Evolutionary conservation across 1,139 yeast species (phyloP).

Genomic region (Taiozyma onychis): DNA sequence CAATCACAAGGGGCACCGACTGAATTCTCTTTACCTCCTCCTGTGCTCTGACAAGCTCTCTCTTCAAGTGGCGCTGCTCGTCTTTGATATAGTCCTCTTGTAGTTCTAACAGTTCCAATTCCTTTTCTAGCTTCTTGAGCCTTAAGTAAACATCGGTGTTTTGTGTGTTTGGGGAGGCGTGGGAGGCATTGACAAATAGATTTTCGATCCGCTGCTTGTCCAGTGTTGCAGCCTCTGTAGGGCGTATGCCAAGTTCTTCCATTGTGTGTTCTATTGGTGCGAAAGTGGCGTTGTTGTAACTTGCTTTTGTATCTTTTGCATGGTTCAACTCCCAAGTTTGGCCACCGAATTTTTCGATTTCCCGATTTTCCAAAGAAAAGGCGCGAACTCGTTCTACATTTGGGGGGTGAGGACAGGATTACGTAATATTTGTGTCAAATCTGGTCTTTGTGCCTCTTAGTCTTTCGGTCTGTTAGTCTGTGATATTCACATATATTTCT

Average conservation of each 20-base stretch:
- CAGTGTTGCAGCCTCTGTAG: slow-evolving; percentile 25
- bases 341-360: slow-evolving; percentile 12
- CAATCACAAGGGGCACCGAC: slow-evolving; percentile 95
- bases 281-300: not conserved
- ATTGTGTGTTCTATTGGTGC: slow-evolving; percentile 23
- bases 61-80: slow-evolving; percentile 92
- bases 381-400: not conserved
- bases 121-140: slow-evolving; percentile 83
- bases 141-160: slow-evolving; percentile 69
- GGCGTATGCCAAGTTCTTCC: slow-evolving; percentile 57
- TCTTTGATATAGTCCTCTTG: slow-evolving; percentile 98
- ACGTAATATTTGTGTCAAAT: not conserved
- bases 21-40: slow-evolving; percentile 97
- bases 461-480: no score
- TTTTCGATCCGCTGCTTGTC: slow-evolving; percentile 21
- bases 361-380: not conserved
- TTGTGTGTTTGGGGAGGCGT: slow-evolving; percentile 14
- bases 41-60: slow-evolving; percentile 94
- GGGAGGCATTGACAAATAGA: slow-evolving; percentile 19
- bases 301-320: not conserved
- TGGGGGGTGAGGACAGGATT: not conserved
- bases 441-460: not conserved
- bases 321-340: slow-evolving; percentile 1
- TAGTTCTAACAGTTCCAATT: slow-evolving; percentile 70
- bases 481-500: not conserved